Base-by-base conservation (phyloP, 208 protist species). In the Ichthyophonus hoferi region DNA sequence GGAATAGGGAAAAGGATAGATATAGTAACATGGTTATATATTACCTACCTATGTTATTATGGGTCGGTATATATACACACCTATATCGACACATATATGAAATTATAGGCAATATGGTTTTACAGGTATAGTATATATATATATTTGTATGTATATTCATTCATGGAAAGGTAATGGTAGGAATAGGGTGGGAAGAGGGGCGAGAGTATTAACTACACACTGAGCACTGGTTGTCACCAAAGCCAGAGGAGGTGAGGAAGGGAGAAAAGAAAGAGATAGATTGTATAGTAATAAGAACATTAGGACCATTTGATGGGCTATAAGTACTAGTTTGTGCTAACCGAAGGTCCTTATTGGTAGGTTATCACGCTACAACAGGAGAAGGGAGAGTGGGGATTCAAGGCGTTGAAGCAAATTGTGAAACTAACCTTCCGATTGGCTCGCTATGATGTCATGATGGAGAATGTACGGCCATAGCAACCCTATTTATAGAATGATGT, bases 331-430 rank as follows among this genome's bases (percentile, higher is more conserved):
- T 83, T n/a, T 83, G 42, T 88, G 31, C 35, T 39, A 14, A 81
- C 17, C 14, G 24, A 76, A 14, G 50, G 24, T 14, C 50, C 50
- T 31, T 76, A 31, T 31, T 14, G 24, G 31, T n/a, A 38, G 78
- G 31, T n/a, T 12, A 31, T 82, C 78, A 24, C 78, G 14, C 17
- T 88, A 31, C 43, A 33, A n/a, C 2, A 24, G n/a, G n/a, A 33
- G 76, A 97, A 93, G 79, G 89, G 93, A 79, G 92, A 95, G 50
- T 96, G 96, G 96, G 96, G 95, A 35, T 98, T 98, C 91, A 98
- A 98, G 92, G 95, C 96, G 17, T 91, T 97, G 24, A 98, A 98
- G 90, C 95, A 95, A 89, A 94, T 98, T 35, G 93, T 96, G 34
- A 95, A 96, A 78, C 90, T 96, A 38, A 87, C 92, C 40, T 95